Base-by-base conservation (phyloP, 257 asterid species). In the Eucommia ulmoides region DNA sequence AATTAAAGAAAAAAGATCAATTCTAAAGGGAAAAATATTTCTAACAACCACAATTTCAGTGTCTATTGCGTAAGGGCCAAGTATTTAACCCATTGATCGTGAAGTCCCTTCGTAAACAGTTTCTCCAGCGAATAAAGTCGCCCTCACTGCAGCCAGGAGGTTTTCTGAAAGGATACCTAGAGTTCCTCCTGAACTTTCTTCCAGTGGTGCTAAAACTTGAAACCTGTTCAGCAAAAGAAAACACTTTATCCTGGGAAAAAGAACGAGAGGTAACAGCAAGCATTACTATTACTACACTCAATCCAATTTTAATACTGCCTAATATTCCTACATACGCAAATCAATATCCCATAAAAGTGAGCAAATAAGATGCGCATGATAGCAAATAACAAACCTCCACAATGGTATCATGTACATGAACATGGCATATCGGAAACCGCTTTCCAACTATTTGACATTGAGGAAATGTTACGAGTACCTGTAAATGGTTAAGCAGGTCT, bases 341-440 rank as follows among this genome's bases (percentile, higher is more conserved):
- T n/a, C n/a, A n/a, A n/a, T n/a, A n/a, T n/a, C n/a, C n/a, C n/a
- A n/a, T n/a, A n/a, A n/a, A n/a, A n/a, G n/a, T n/a, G n/a, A n/a
- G n/a, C n/a, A n/a, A n/a, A n/a, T n/a, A n/a, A n/a, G n/a, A n/a
- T n/a, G n/a, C n/a, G n/a, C n/a, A n/a, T n/a, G n/a, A n/a, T n/a
- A 19, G 35, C 41, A 64, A 64, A 21, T 41, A 54, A 50, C 83
- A 50, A 60, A 85, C 95, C 94, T 85, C 96, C 61, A 85, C 78
- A 48, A 77, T 67, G 22, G 73, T 59, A 66, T 79, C 92, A 66
- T 56, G 85, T 72, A 85, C 20, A 62, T 82, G 80, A 56, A 82
- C 96, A 67, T 75, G 94, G 72, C 96, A 82, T 60, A 85, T 85
- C 18, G 96, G 96, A 65, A 85, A 85, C 50, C 96, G 83, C 49